Evolutionary conservation across 768 basidiomycete species (phyloP).

Genomic region (Rhizopogon vinicolor): DNA sequence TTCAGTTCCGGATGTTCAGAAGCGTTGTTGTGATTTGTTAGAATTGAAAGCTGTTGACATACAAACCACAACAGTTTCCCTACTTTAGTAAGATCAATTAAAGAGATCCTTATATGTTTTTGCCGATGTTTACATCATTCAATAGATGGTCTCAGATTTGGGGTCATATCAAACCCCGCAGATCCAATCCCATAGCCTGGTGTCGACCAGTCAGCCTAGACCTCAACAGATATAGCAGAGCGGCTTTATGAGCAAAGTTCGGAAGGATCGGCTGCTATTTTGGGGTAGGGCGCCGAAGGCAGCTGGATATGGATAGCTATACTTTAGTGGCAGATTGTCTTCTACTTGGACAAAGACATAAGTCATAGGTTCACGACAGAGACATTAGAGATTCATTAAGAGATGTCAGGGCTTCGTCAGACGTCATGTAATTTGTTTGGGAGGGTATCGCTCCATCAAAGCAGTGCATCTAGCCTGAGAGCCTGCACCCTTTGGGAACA

Average conservation of each 20-base stretch:
- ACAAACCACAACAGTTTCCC: neutral
- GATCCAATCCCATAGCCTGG: neutral
- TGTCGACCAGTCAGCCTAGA: neutral
- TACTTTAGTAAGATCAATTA: neutral
- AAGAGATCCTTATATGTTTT: neutral
- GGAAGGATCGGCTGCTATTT: neutral
- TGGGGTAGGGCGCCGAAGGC: neutral
- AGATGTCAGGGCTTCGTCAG: neutral
- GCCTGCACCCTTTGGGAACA: conserved; percentile 4
- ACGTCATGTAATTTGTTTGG: neutral
- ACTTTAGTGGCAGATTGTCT: neutral
- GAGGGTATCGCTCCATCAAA: neutral
- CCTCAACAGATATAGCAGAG: neutral
- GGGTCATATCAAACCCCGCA: neutral
- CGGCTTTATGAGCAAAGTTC: neutral
- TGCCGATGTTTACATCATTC: neutral
- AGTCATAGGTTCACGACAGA: neutral
- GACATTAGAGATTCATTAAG: neutral
- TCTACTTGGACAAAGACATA: neutral
- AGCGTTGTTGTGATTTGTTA: conserved; percentile 8
- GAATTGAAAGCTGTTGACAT: neutral
- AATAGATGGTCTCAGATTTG: no score
- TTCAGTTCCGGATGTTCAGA: neutral
- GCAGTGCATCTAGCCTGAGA: neutral
- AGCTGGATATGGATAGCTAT: neutral